Conservation (phyloP, 2,329 filamentous ascomycete species). For the Aureobasidium zeae region DNA sequence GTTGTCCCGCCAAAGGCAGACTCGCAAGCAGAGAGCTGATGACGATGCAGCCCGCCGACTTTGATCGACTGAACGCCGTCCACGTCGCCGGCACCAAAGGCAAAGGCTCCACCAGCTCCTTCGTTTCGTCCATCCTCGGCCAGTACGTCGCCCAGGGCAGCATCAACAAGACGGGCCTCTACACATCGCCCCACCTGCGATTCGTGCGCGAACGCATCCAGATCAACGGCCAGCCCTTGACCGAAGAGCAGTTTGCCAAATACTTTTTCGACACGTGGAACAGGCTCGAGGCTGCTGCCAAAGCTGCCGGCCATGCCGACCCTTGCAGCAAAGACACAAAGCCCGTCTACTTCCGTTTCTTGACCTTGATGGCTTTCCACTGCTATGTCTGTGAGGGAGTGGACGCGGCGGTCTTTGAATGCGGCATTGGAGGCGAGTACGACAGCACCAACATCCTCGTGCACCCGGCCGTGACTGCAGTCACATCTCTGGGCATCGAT, state of each 20-base stretch:
- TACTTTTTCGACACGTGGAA: constrained; percentile 87
- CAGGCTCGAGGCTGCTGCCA: constrained; percentile 43
- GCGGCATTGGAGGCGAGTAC: constrained; percentile 87
- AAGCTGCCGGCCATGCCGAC: constrained; percentile 40
- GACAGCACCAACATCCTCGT: constrained; percentile 82
- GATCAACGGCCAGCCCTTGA: constrained; percentile 63
- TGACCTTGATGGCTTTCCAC: constrained; percentile 83
- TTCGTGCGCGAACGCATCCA: constrained; percentile 78
- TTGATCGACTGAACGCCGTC: constrained; percentile 54
- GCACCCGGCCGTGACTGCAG: constrained; percentile 59
- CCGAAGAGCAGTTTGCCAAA: constrained; percentile 57
- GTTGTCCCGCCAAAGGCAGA: constrained; percentile 16
- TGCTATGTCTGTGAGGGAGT: constrained; percentile 69
- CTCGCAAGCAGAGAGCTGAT: no score
- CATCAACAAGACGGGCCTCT: constrained; percentile 59
- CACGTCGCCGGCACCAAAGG: constrained; percentile 93
- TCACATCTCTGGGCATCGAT: constrained; percentile 77
- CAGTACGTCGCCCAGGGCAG: constrained; percentile 42
- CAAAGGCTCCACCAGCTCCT: constrained; percentile 82
- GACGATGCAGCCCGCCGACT: constrained; percentile 46
- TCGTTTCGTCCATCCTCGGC: constrained; percentile 68
- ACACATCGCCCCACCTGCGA: constrained; percentile 77
- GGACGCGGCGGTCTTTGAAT: constrained; percentile 74
- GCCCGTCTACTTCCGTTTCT: constrained; percentile 84
- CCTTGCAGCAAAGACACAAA: constrained; percentile 52